Conservation (phyloP, 2,329 filamentous ascomycete species). For the Fusarium incarnatum region DNA sequence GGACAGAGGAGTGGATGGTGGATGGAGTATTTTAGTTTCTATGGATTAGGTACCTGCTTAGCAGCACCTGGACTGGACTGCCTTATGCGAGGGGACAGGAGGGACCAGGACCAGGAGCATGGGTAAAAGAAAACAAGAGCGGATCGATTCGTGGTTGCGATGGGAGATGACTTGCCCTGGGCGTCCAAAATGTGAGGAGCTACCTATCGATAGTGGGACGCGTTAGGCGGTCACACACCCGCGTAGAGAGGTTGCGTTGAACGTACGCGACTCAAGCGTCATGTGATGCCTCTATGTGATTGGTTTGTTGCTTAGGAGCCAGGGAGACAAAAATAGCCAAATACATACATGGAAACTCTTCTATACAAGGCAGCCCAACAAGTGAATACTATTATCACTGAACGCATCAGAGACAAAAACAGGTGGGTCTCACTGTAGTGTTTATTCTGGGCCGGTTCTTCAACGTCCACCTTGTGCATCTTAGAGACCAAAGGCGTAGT, state of each 20-base stretch:
- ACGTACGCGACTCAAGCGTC: conserved; percentile 29
- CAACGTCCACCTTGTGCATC: not conserved
- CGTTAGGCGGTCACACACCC: conserved; percentile 43
- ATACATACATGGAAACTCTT: not conserved
- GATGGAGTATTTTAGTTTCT: conserved; percentile 20
- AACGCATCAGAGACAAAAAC: not conserved
- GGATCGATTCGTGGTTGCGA: conserved; percentile 43
- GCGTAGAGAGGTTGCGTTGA: conserved; percentile 48
- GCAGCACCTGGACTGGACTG: not conserved
- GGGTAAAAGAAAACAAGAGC: conserved; percentile 42
- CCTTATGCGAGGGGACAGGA: not conserved
- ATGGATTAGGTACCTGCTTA: conserved; percentile 27
- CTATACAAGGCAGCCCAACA: not conserved
- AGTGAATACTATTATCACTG: not conserved
- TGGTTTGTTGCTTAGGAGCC: not conserved
- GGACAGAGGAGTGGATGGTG: conserved; percentile 17
- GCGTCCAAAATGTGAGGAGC: conserved; percentile 32
- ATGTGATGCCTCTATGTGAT: conserved; percentile 13
- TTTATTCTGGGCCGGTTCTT: not conserved
- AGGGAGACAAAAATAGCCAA: not conserved
- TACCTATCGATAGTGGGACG: conserved; percentile 37
- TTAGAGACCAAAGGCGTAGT: not conserved
- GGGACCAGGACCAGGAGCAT: conserved; percentile 13
- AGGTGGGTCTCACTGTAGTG: not conserved
- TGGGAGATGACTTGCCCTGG: conserved; percentile 38